Evolutionary conservation across 2,329 filamentous ascomycete species (phyloP), one percentile per base, ranked within the genome.

Genomic region (Xylaria sp.): DNA sequence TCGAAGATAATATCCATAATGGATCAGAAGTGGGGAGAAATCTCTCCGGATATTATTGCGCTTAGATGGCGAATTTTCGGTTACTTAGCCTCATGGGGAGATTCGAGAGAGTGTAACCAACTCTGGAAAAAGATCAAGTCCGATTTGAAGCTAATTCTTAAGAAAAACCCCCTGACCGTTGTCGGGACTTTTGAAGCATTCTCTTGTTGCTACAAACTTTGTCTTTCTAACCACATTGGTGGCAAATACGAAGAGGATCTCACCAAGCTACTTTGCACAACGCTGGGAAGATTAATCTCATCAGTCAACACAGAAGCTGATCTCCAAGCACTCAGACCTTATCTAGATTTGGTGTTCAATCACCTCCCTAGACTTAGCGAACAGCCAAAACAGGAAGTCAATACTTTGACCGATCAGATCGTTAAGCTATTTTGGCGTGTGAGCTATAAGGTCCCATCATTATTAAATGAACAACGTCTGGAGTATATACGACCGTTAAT

Each of bases 1-100:
- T 69, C 77, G n/a, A 76, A 75, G 39, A 73, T 79, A n/a, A 78
- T 78, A 47, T 72, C 77, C 27, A 72, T 78, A n/a, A 73, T 78
- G 65, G 63, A 72, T n/a, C 72, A 48, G 55, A 27, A 54, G 27
- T 73, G 67, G 61, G 65, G 72, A 5, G 63, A 72, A 2, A 69
- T 75, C 5, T 54, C 78, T 17, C 65, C 74, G 21, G 67, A 61
- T 7, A 69, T 78, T n/a, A 57, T 69, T 17, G 72, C 71, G 6
- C 66, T 78, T n/a, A 74, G 71, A 65, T 79, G 77, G 76, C 74
- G 74, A 17, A 69, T 79, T 55, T 69, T 74, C 7, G 69, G 76
- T 12, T 72, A 51, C 27, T 68, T 77, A 51, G 74, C 73, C 39
- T 72, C 73, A 19, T 78, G 76, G 76, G 73, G 72, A 59, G 67